Base-by-base conservation (phyloP, 2,329 filamentous ascomycete genomes). In the Rachicladosporium sp. region DNA sequence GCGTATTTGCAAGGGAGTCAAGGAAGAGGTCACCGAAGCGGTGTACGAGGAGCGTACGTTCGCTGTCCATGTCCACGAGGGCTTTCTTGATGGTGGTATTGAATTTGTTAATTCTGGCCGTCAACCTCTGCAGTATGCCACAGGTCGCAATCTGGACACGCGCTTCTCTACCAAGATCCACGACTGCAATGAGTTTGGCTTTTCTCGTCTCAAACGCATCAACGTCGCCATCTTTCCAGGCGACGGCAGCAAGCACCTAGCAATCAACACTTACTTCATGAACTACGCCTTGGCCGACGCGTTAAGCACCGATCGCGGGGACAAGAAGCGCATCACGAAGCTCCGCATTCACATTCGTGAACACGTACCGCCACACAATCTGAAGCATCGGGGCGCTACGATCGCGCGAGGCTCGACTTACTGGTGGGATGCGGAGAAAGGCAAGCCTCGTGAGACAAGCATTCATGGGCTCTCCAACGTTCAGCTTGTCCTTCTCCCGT, bases 261-360 rank as follows among this genome's bases (percentile, higher is more conserved):
- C 47, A 2, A 42, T 56, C 38, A 52, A 52, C 42, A 56, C 54
- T 1, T 55, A 52, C 43, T 56, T 49, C 48, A 56, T 55, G 49
- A 41, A 45, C 11, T 43, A 46, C 6, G 50, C 52, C 8, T 45
- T 58, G 4, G 45, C 42, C 34, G 44, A 42, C 8, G 43, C 56
- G 9, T 46, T 58, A 6, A 39, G 51, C n/a, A 43, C 47, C 7
- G 35, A 42, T 10, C 38, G 36, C 10, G 34, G 34, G 21, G 46
- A 48, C 10, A 35, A 38, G 30, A 40, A 53, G 21, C 46, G 43
- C 13, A 52, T 54, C 31, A 46, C 43, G 3, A 40, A 34, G 19
- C 35, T 58, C 33, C 44, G 21, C 2, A 44, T 58, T 8, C 38
- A 38, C 45, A 11, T 58, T 57, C 41, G 41, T 31, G 23, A 27